Evolutionary conservation across 306 rosid genomes (phyloP), one percentile per base, ranked within the genome.

Genomic region (Luffa acutangula): DNA sequence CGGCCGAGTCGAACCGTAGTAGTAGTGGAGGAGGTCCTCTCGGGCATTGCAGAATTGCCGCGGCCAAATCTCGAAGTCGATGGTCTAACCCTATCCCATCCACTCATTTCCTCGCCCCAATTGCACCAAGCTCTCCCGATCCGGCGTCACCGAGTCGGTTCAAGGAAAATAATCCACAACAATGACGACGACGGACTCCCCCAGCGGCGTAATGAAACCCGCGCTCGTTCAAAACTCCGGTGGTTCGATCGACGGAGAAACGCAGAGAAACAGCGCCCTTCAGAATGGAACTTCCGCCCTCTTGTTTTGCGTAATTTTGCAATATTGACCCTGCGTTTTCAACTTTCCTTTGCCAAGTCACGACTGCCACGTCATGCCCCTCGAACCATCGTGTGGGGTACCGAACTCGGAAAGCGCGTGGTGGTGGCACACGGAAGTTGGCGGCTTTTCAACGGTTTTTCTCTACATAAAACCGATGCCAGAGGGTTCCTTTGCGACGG

Each of bases 1-100:
- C 91, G 96, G 21, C 98, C 98, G 83, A 94, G 97, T 57, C 92
- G 89, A 85, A 91, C 90, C 17, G 95, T 82, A 70, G 78, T 87
- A 80, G 90, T 85, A 81, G 90, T 65, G 74, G 90, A 89, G 18
- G 88, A 21, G 31, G 77, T 39, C 13, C 92, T 89, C 7, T 87
- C 86, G 18, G 21, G 20, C 87, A 79, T 42, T 34, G 82, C 36
- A 51, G 86, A 78, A 83, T 65, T 69, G 17, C 84, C 81, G 67
- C 82, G 69, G 33, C 83, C 82, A 56, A 89, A 75, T 84, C 96
- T 83, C 65, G 93, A 78, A 78, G 90, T 77, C 67, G 88, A 79
- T 15, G 88, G 41, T 85, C 88, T 79, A 76, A 83, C 13, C 85
- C 88, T 90, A 60, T 87, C 90, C 93, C 93, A 91, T 63, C 92